Conservation (phyloP, 2,329 filamentous ascomycete genomes). For the Hymenoscyphus fructigenus region DNA sequence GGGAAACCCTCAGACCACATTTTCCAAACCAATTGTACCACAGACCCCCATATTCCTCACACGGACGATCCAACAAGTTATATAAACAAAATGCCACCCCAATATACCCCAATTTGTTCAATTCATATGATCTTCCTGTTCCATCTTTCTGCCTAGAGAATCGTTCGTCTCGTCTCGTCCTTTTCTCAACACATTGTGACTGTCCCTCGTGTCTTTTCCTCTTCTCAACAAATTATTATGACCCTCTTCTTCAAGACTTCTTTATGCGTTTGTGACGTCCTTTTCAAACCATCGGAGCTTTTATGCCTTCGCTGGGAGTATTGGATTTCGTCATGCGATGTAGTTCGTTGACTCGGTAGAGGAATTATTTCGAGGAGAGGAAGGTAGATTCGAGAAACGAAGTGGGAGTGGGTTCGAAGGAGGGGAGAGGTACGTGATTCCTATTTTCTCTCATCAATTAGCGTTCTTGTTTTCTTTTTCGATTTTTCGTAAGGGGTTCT, state of each 20-base stretch:
- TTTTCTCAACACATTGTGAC: not conserved
- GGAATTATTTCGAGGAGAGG: not conserved
- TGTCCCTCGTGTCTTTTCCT: not conserved
- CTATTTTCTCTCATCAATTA: not conserved
- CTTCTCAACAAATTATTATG: not conserved
- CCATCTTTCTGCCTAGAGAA: not conserved
- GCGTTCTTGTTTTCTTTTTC: not conserved
- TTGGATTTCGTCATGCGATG: not conserved
- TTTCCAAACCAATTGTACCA: not conserved
- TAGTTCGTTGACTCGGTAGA: not conserved
- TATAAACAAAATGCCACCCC: not conserved
- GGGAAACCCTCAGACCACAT: too few relatives aligned
- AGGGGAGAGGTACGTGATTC: not conserved
- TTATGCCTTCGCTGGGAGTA: not conserved
- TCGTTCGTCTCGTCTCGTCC: not conserved
- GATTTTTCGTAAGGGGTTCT: not conserved
- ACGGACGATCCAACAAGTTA: not conserved
- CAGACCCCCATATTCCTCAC: not conserved
- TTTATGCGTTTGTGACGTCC: not conserved
- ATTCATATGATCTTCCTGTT: not conserved
- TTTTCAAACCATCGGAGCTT: not conserved
- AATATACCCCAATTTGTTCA: not conserved
- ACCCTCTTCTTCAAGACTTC: not conserved
- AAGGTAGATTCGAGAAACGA: not conserved
- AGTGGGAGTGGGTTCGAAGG: not conserved